Base-by-base conservation (phyloP, 129 eudicot genomes). In the Centella asiatica region DNA sequence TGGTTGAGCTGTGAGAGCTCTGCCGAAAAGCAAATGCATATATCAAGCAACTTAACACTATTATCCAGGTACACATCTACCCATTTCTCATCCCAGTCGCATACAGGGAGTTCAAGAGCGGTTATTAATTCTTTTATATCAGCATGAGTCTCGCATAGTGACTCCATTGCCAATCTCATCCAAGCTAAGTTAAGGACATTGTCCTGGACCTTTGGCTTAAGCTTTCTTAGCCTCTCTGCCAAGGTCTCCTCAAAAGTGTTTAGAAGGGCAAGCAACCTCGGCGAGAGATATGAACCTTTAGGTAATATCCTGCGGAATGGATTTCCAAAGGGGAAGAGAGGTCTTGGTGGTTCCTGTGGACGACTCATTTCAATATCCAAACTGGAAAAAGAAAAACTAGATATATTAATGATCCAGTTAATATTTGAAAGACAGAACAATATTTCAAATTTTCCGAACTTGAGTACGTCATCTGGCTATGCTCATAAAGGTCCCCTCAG, bases 71-170 rank as follows among this genome's bases (percentile, higher is more conserved):
- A 93, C 11, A 85, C 82, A 66, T 93, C 99, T 8, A 93, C 76
- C 99, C 99, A 93, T 70, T 93, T 93, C 47, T 80, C 83, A 66
- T 93, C 95, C 99, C 99, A 93, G 65, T 85, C 93, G 67, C 74
- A 69, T 44, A 87, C 83, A 4, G 99, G 99, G 5, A 93, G 95
- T 70, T 83, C 96, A 59, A 93, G 80, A 22, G 78, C 86, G 23
- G 93, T 90, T 24, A 88, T 87, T 29, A 93, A 76, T 5, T 76
- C 56, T 73, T 83, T 88, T 39, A 85, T 67, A 60, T 93, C 99
- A 5, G 73, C 53, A 58, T 87, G 99, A 39, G 88, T 85, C 36
- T 72, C 88, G 58, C 77, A 85, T 23, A 93, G 86, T 0, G 84
- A 66, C 52, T 79, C 73, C 66, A 85, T 59, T 14, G 99, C 95